Base-by-base conservation (phyloP, 257 asterid species). In the Solanum dulcamara region DNA sequence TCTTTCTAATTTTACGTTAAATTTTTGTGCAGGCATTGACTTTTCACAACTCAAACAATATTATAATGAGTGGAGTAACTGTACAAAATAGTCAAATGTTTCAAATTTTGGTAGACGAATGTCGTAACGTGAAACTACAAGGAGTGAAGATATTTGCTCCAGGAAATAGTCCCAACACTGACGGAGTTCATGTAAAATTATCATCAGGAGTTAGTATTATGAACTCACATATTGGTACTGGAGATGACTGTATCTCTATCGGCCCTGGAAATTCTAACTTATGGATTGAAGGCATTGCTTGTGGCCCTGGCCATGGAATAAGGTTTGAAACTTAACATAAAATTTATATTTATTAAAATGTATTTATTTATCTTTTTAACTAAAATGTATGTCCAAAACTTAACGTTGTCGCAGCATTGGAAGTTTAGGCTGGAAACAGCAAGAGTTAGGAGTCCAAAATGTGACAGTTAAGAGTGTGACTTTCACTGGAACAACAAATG, bases 221-320 rank as follows among this genome's bases (percentile, higher is more conserved):
- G 42, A 84, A 86, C 14, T 84, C 89, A 10, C 81, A 46, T 14
- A 85, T 88, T 66, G 80, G 86, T 15, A 88, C 90, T 11, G 90
- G 90, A 66, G 74, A 66, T 7, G 74, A 66, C 15, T 66, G 74
- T 66, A 66, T 66, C 6, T 66, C 74, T 1, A 32, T 66, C 7
- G 74, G 74, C 24, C 42, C 74, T 0, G 74, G 42, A 66, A 66
- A 32, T 66, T 66, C 44, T 44, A 80, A 86, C 35, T 20, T 88
- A 66, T 81, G 64, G 89, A 84, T 88, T 18, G 83, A 88, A 51
- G 71, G 80, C 64, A 79, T 88, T 7, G 33, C 80, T 1, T 88
- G 90, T 17, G 89, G 90, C 24, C 90, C 89, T 1, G 90, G 90
- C 62, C 90, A 88, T 33, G 90, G 90, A 17, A 86, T 88, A 13